Evolutionary conservation across 2,329 filamentous ascomycete genomes (phyloP).

Genomic region (Incumbomyces lentus): DNA sequence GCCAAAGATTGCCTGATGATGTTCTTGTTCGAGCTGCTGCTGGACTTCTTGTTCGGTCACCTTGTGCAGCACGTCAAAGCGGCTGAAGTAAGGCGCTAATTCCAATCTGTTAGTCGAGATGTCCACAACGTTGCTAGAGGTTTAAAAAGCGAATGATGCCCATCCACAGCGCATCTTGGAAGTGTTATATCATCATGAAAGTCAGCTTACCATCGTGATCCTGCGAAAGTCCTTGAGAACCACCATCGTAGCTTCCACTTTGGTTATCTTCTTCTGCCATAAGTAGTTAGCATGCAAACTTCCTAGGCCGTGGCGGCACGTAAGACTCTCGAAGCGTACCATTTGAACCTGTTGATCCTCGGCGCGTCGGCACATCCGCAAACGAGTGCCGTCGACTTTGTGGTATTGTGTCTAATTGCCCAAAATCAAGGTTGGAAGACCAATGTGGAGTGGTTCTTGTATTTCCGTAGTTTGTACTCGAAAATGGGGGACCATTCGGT

Average conservation of each 20-base stretch:
- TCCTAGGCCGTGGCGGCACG: neutral
- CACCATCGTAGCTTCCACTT: slow-evolving; percentile 1
- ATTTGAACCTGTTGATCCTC: slow-evolving; percentile 33
- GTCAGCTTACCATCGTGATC: slow-evolving; percentile 6
- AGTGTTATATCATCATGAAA: neutral
- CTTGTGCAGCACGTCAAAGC: slow-evolving; percentile 25
- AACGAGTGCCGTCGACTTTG: slow-evolving; percentile 44
- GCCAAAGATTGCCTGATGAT: slow-evolving; percentile 7
- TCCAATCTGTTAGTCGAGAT: slow-evolving; percentile 29
- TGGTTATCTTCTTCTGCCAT: slow-evolving; percentile 3
- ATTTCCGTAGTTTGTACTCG: slow-evolving; percentile 22
- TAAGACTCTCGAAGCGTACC: slow-evolving; percentile 20
- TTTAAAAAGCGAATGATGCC: too few relatives aligned
- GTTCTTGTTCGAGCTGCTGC: slow-evolving; percentile 10
- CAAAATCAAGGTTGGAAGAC: slow-evolving; percentile 42
- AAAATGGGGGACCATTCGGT: slow-evolving; percentile 22
- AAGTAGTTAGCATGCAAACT: neutral
- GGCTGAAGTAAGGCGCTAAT: slow-evolving; percentile 35
- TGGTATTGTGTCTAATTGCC: slow-evolving; percentile 34
- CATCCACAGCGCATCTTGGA: slow-evolving; percentile 13
- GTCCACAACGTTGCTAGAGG: too few relatives aligned
- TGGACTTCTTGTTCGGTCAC: slow-evolving; percentile 32
- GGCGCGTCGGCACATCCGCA: slow-evolving; percentile 39
- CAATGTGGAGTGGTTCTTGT: slow-evolving; percentile 35
- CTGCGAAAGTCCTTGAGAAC: neutral